These are phyloP conservation scores for Coffea humblotiana DNA, from an alignment of 305 asterid genomes.

Conservation along the genomic window DNA sequence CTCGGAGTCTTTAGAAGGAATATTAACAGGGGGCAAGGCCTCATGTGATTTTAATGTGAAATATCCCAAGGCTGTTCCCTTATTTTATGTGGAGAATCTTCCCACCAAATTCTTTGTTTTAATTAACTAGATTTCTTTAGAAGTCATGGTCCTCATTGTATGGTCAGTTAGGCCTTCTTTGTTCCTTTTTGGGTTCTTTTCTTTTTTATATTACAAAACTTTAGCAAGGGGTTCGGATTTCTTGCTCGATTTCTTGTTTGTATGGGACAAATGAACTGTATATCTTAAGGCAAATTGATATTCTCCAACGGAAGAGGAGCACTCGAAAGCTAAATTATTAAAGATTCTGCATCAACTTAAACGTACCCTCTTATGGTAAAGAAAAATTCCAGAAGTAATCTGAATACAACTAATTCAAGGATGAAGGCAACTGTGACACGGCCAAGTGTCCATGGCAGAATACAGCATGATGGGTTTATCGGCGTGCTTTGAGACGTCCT, in stretches of 20 bases:
- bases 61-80: slow-evolving; percentile 3
- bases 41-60: slow-evolving; percentile 8
- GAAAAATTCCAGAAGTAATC: neutral
- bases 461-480: neutral
- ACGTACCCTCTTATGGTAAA: neutral
- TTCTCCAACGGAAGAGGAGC: neutral
- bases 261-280: neutral
- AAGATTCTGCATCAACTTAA: neutral
- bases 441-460: neutral
- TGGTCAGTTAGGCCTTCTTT: too few species aligned
- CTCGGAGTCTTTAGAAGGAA: neutral
- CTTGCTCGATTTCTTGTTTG: too few species aligned
- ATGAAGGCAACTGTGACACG: neutral
- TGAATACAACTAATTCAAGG: neutral
- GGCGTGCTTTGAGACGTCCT: slow-evolving; percentile 4
- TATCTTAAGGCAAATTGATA: neutral
- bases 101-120: neutral
- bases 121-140: neutral
- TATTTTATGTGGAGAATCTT: slow-evolving; percentile 2
- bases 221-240: too few species aligned
- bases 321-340: neutral
- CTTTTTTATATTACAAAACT: too few species aligned
- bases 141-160: neutral
- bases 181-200: neutral
- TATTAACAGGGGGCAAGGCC: neutral